Evolutionary conservation across 1,139 yeast species (phyloP), one percentile per base, ranked within the genome.

Genomic region (Yamadazyma kanchanaburiensis): DNA sequence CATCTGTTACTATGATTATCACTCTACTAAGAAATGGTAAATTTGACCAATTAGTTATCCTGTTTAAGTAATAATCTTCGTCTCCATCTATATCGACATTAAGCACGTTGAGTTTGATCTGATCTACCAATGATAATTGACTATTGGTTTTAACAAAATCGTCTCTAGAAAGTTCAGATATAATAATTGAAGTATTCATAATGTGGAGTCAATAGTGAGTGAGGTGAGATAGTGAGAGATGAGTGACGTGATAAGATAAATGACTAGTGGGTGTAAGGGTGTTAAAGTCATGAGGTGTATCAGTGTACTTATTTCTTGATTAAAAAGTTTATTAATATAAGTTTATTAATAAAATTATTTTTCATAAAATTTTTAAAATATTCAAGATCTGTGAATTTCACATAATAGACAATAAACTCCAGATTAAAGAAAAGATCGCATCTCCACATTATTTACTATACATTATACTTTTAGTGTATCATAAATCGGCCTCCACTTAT

Each of bases 41-140:
- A 29, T 59, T 65, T 8, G 72, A 60, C 76, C 77, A 71, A 37
- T 66, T 57, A 25, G 55, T 50, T 21, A 71, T 60, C 24, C 57
- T 45, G 25, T 53, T 49, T 18, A 59, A 32, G 26, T 38, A 53
- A 34, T 52, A 51, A 24, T 55, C 60, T 19, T 50, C 51, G 12
- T 46, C 45, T 13, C 36, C 34, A n/a, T 40, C 22, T 6, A 27
- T 26, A 8, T 39, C 42, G 23, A 55, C 39, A 31, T 60, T 61
- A 24, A 64, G 48, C 1, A 64, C 51, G 3, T 50, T 46, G 29
- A 60, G 45, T 35, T 65, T 67, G 29, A 67, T 49, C 34, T 51
- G 54, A 42, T 63, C 70, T 13, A 52, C 69, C 15, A 64, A 46
- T 13, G 70, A 49, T 24, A 60, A 38, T 8, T 32, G 34, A 11